phyloP scores from a whole-genome alignment of 2,329 filamentous ascomycete genomes.

The Pestalotiopsis sp. region DNA sequence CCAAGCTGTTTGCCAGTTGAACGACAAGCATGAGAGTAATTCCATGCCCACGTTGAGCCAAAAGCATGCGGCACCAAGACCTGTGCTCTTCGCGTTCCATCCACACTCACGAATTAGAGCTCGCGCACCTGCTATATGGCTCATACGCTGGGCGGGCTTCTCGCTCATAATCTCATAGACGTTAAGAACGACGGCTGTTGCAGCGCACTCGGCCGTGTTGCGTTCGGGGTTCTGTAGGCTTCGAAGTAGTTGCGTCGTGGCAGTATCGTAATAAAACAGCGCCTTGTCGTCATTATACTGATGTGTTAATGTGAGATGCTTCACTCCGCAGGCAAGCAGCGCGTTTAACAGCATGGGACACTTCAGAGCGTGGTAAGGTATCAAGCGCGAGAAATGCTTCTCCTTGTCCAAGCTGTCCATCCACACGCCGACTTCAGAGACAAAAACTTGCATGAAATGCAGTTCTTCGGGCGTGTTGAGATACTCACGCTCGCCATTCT shows the following conservation, averaged over 20 bases:
- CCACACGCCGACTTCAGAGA: conserved; percentile 88
- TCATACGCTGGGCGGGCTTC: conserved; percentile 78
- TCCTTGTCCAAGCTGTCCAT: conserved; percentile 89
- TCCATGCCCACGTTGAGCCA: conserved; percentile 94
- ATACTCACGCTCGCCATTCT: conserved; percentile 55
- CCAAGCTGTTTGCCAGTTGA: conserved; percentile 87
- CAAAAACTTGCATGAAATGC: conserved; percentile 88
- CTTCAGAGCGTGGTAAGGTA: conserved; percentile 81
- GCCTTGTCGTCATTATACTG: conserved; percentile 76
- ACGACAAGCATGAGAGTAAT: conserved; percentile 82
- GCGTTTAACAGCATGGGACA: conserved; percentile 90
- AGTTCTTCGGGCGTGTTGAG: conserved; percentile 78
- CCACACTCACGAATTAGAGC: conserved; percentile 87
- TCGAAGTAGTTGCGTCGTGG: conserved; percentile 76
- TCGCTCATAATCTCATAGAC: conserved; percentile 94
- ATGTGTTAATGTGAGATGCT: conserved; percentile 72
- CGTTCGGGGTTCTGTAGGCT: conserved; percentile 83
- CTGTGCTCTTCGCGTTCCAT: conserved; percentile 79
- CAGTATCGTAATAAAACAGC: conserved; percentile 81
- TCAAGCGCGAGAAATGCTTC: conserved; percentile 82
- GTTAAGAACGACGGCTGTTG: conserved; percentile 84
- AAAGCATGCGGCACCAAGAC: conserved; percentile 86
- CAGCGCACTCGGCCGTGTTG: conserved; percentile 82
- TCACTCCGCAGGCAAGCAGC: conserved; percentile 84
- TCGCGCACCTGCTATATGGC: conserved; percentile 82